A percentile compares a stretch with the other conserved stretches of the same genome.
phyloP scores from a whole-genome alignment of 2,329 filamentous ascomycete species.

The Trichothecium sympodiale region DNA sequence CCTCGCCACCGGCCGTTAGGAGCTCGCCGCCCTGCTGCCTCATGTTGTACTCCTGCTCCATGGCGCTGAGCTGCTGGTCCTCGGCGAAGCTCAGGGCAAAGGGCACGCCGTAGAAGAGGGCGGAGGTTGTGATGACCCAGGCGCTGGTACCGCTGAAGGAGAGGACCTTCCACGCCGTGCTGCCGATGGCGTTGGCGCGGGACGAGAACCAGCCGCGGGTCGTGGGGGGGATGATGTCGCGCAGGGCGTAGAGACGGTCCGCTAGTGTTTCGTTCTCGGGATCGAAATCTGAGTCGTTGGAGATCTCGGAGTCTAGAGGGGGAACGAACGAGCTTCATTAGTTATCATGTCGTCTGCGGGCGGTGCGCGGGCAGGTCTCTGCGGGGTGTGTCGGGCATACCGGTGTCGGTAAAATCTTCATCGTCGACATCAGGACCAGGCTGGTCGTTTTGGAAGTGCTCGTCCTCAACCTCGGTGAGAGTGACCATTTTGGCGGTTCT shows the following conservation, averaged over 20 bases:
- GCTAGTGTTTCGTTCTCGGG: constrained; percentile 45
- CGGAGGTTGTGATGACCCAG: constrained; percentile 85
- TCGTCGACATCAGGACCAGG: constrained; percentile 68
- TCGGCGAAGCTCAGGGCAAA: constrained; percentile 89
- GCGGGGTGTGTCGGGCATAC: too few species aligned
- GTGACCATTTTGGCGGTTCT: constrained; percentile 65
- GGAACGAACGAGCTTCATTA: constrained; percentile 1
- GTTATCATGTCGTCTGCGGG: background rate
- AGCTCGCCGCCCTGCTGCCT: constrained; percentile 78
- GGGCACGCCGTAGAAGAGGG: constrained; percentile 81
- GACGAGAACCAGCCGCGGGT: constrained; percentile 57
- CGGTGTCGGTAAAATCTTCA: constrained; percentile 89
- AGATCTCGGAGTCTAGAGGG: constrained; percentile 65
- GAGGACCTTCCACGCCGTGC: constrained; percentile 40
- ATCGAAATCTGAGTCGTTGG: constrained; percentile 64
- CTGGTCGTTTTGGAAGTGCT: constrained; percentile 73
- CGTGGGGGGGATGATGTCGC: constrained; percentile 66
- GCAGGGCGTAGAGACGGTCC: constrained; percentile 61
- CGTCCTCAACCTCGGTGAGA: constrained; percentile 92
- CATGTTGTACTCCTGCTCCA: constrained; percentile 97
- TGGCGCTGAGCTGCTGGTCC: constrained; percentile 93
- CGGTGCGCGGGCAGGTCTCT: background rate
- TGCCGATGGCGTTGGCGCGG: constrained; percentile 44
- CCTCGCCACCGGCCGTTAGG: constrained; percentile 33
- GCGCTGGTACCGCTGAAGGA: constrained; percentile 73